A percentile compares a stretch with the other conserved stretches of the same genome.
Evolutionary conservation across 2,329 filamentous ascomycete species (phyloP).

Genomic region (Pestalotiopsis sp.): DNA sequence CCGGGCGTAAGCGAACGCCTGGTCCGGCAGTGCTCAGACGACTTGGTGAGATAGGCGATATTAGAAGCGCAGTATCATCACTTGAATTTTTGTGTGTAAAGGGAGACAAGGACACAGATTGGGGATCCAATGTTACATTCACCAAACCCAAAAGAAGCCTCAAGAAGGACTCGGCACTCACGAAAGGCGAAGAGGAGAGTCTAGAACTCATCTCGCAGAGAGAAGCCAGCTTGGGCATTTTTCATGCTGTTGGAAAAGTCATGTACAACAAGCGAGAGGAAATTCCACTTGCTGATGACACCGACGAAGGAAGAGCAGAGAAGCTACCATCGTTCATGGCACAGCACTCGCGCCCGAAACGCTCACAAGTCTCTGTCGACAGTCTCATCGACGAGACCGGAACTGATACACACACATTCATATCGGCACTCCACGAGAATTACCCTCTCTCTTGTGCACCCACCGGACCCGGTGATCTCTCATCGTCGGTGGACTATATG

Average conservation of each 20-base stretch:
- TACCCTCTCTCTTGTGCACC: slow-evolving; percentile 82
- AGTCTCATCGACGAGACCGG: slow-evolving; percentile 89
- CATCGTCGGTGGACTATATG: slow-evolving; percentile 74
- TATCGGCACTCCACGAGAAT: slow-evolving; percentile 91
- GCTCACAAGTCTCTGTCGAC: slow-evolving; percentile 70
- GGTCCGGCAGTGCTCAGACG: slow-evolving; percentile 78
- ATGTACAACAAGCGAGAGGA: slow-evolving; percentile 92
- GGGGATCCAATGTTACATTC: slow-evolving; percentile 75
- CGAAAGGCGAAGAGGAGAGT: slow-evolving; percentile 77
- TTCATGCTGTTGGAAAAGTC: slow-evolving; percentile 94
- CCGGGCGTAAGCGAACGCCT: slow-evolving; percentile 74
- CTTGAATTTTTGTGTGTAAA: slow-evolving; percentile 91
- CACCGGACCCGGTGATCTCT: slow-evolving; percentile 48
- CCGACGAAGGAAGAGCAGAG: slow-evolving; percentile 48
- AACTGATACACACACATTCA: slow-evolving; percentile 88
- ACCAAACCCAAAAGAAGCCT: slow-evolving; percentile 67
- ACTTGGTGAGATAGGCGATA: slow-evolving; percentile 86
- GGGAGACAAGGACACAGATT: slow-evolving; percentile 72
- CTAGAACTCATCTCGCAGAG: slow-evolving; percentile 82
- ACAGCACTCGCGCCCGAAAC: slow-evolving; percentile 60
- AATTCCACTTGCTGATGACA: slow-evolving; percentile 36
- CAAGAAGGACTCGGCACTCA: slow-evolving; percentile 64
- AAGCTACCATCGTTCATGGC: slow-evolving; percentile 62
- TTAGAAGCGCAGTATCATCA: slow-evolving; percentile 88
- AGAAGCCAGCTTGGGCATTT: slow-evolving; percentile 89